Evolutionary conservation across 2,329 filamentous ascomycete species (phyloP), one percentile per base, ranked within the genome.

Genomic region (Penicillium italicum): DNA sequence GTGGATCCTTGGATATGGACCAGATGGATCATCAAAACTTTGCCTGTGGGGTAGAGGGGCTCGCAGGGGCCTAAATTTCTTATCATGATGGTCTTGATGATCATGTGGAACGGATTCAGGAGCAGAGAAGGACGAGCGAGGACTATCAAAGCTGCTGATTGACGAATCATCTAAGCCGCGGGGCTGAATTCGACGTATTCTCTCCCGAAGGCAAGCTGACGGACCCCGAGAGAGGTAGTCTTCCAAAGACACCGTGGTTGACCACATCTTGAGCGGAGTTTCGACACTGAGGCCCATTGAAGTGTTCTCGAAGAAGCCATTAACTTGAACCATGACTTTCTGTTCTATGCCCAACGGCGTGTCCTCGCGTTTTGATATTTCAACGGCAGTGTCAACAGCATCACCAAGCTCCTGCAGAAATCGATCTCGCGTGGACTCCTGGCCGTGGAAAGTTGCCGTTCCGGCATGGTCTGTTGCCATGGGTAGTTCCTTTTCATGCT

Each of bases 221-320:
- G 83, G 82, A 0, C 84, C 84, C 24, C 80, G 81, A 4, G 71
- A 68, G 1, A 86, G 63, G 44, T 85, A 87, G 1, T 85, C 79
- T 22, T 66, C 56, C 4, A 72, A 54, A 0, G 69, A 55, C 0
- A 69, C 61, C 28, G 57, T 64, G 1, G 66, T 66, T 14, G 70
- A 69, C 70, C 70, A 72, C 12, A 72, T 50, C 34, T 70, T 71
- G 14, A 72, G 56, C 1, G 70, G 70, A 2, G 58, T 66, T 20
- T 53, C 76, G 64, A 26, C 84, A 70, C n/a, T 79, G 71, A 53
- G 82, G 58, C 59, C 79, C 75, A 20, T 78, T 78, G 41, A 82
- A 75, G 74, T 83, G 82, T 85, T 82, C 44, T 85, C 82, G 53
- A 85, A 86, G 63, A 86, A 87, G 0, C 83, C 84, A 46, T 80